Evolutionary conservation across 345 rosid genomes (phyloP).

Genomic region (Diplotaxis tenuifolia): DNA sequence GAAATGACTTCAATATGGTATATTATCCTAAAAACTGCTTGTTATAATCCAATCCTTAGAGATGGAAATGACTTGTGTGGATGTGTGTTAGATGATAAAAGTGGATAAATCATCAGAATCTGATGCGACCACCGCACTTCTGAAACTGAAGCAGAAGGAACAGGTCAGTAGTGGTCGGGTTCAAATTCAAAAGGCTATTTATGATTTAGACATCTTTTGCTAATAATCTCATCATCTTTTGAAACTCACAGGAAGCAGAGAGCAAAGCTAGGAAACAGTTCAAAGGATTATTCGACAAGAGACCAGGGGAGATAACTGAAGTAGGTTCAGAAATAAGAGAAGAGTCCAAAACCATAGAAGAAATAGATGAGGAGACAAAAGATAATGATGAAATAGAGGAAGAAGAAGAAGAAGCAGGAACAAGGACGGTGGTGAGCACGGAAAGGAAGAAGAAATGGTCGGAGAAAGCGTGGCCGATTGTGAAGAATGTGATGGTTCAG

Average conservation of each 20-base stretch:
- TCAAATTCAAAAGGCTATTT: neutral
- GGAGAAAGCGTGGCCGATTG: constrained; percentile 31
- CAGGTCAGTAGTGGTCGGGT: constrained; percentile 52
- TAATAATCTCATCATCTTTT: neutral
- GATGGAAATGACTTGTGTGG: constrained; percentile 8
- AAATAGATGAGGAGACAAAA: constrained; percentile 33
- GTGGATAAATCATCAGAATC: constrained; percentile 39
- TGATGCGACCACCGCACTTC: constrained; percentile 55
- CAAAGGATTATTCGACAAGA: constrained; percentile 92
- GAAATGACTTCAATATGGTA: constrained; percentile 67
- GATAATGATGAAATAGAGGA: constrained; percentile 11
- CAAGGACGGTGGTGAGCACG: neutral
- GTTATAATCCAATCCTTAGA: neutral
- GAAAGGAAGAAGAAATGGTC: constrained; percentile 28
- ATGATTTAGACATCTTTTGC: neutral
- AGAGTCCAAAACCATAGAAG: constrained; percentile 29
- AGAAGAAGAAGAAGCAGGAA: constrained; percentile 27
- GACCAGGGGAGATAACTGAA: constrained; percentile 84
- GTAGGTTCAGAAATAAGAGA: constrained; percentile 30
- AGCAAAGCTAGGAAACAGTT: constrained; percentile 79
- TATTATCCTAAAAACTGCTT: neutral
- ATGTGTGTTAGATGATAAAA: constrained; percentile 37
- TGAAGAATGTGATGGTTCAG: constrained; percentile 31
- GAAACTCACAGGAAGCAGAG: constrained; percentile 61
- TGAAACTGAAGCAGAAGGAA: constrained; percentile 74